Evolutionary conservation across 257 asterid species (phyloP).

Genomic region (Eustoma russellianum): DNA sequence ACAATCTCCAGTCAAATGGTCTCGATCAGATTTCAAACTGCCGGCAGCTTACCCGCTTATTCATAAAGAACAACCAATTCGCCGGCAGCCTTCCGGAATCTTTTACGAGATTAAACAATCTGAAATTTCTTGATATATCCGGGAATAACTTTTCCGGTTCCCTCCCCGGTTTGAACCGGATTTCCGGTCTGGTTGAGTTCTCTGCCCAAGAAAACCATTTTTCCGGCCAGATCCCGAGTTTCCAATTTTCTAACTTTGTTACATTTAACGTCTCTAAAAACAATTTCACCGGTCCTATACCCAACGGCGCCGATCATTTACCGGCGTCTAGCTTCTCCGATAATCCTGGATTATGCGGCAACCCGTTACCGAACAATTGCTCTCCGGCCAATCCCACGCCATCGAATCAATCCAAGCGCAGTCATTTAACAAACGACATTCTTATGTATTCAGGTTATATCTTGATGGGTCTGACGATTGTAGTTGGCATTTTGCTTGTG

Average conservation of each 20-base stretch:
- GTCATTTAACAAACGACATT: slow-evolving; percentile 32
- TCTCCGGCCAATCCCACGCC: slow-evolving; percentile 4
- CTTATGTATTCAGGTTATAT: slow-evolving; percentile 55
- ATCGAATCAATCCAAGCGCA: slow-evolving; percentile 3
- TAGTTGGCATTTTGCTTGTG: slow-evolving; percentile 26
- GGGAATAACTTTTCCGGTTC: slow-evolving; percentile 24
- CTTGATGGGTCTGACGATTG: slow-evolving; percentile 35
- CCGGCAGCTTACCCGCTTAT: slow-evolving; percentile 27
- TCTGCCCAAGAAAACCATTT: slow-evolving; percentile 32
- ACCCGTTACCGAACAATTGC: slow-evolving; percentile 35
- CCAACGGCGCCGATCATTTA: slow-evolving; percentile 23
- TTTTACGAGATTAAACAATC: slow-evolving; percentile 23
- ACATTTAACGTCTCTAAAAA: slow-evolving; percentile 39
- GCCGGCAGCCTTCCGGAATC: slow-evolving; percentile 26
- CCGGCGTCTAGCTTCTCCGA: slow-evolving; percentile 20
- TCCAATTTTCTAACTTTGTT: slow-evolving; percentile 21
- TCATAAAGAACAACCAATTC: slow-evolving; percentile 31
- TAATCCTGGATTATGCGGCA: slow-evolving; percentile 44
- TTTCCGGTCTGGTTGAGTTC: slow-evolving; percentile 19
- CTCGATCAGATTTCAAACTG: slow-evolving; percentile 37
- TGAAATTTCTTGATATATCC: slow-evolving; percentile 38
- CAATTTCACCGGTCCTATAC: slow-evolving; percentile 38
- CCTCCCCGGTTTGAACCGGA: slow-evolving; percentile 31
- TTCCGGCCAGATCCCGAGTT: slow-evolving; percentile 32
- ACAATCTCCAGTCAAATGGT: slow-evolving; percentile 22